A percentile compares a stretch with the other conserved stretches of the same genome.
Evolutionary conservation across 1,139 yeast genomes (phyloP).

Genomic region (Geotrichum phurueaensis): DNA sequence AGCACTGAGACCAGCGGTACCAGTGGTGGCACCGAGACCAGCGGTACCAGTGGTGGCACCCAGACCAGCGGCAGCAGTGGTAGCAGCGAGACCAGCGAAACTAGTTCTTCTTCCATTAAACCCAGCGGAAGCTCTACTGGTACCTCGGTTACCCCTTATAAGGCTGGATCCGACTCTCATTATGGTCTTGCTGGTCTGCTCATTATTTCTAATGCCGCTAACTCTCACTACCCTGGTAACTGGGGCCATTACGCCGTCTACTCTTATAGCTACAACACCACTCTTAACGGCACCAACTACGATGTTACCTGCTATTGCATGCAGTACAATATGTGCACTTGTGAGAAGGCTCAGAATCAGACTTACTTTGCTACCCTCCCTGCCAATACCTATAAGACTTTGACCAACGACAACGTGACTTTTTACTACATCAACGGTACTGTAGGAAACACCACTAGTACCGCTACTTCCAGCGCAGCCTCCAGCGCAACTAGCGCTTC

Average conservation of each 20-base stretch:
- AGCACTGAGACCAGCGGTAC: no score
- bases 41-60: no score
- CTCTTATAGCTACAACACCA: conserved; percentile 22
- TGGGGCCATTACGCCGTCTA: conserved; percentile 26
- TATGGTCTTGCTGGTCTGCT: conserved; percentile 21
- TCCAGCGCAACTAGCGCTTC: no score
- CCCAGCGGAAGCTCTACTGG: conserved; percentile 2
- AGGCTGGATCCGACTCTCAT: conserved; percentile 25
- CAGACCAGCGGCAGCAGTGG: no score
- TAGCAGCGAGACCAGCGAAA: no score
- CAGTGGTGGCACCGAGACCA: no score
- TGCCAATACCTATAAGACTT: conserved; percentile 13
- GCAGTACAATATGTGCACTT: conserved; percentile 24
- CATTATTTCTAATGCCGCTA: conserved; percentile 11
- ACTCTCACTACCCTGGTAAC: conserved; percentile 23
- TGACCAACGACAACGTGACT: conserved; percentile 6
- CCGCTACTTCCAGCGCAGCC: not conserved
- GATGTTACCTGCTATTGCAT: conserved; percentile 26
- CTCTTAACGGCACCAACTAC: conserved; percentile 23
- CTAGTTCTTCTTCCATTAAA: conserved; percentile 5
- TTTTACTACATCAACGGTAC: conserved; percentile 25
- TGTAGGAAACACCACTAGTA: conserved; percentile 14
- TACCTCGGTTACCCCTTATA: conserved; percentile 20
- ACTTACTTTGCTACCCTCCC: conserved; percentile 23
- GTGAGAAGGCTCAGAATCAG: conserved; percentile 20